These are phyloP conservation scores for Oemleria cerasiformis DNA, from an alignment of 306 rosid genomes.

Conservation along the genomic window DNA sequence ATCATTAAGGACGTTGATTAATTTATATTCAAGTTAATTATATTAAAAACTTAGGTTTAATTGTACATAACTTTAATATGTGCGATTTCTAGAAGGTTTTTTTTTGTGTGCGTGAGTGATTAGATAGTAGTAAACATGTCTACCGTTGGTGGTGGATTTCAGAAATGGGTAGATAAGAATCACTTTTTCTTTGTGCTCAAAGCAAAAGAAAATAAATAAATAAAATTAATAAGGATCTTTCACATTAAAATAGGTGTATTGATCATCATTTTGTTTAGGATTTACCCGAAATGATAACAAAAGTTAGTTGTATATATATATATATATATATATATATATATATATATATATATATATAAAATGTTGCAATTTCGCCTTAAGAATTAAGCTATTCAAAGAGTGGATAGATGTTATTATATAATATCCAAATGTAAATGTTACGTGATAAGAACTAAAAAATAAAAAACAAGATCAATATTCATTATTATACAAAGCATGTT, in stretches of 20 bases:
- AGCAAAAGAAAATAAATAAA: neutral
- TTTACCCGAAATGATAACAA: neutral
- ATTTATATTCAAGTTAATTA: too few species aligned
- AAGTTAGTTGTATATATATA: too few species aligned
- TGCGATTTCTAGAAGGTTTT: neutral
- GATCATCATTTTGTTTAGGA: neutral
- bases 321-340: too few species aligned
- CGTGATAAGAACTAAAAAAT: too few species aligned
- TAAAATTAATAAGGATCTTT: neutral
- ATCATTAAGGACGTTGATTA: too few species aligned
- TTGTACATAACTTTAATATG: slow-evolving; percentile 7
- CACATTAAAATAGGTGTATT: neutral
- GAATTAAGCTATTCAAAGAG: too few species aligned
- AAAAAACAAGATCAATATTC: too few species aligned
- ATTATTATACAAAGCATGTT: too few species aligned
- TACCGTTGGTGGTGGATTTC: neutral
- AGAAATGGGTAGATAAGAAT: neutral
- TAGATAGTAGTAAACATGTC: neutral
- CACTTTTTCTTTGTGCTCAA: neutral
- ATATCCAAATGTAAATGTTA: too few species aligned
- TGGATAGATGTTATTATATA: too few species aligned
- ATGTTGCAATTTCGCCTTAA: too few species aligned
- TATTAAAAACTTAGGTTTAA: neutral
- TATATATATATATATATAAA: too few species aligned
- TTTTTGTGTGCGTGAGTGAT: neutral